Evolutionary conservation across 1,284 basidiomycete species (phyloP).

Genomic region (Boletus sp.): DNA sequence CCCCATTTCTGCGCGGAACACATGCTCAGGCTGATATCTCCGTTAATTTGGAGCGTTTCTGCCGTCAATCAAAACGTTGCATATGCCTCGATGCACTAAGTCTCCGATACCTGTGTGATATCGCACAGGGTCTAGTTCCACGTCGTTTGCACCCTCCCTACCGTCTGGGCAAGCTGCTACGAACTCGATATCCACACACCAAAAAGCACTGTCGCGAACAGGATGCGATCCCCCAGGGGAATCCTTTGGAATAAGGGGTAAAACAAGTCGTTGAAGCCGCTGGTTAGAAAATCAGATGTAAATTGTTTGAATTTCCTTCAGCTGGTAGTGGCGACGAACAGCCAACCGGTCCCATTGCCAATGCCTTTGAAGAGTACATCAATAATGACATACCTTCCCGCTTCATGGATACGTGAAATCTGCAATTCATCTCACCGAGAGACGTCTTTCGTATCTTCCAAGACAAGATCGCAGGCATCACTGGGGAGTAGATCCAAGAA

Average conservation of each 20-base stretch:
- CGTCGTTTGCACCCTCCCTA: background rate
- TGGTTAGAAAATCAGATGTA: background rate
- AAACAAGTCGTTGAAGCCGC: background rate
- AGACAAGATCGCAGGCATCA: too few species aligned
- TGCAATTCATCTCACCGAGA: constrained; percentile 6
- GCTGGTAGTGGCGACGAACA: background rate
- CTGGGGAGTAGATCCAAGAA: too few species aligned
- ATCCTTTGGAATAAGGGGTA: background rate
- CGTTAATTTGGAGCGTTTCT: background rate
- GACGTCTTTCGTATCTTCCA: too few species aligned
- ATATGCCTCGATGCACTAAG: background rate
- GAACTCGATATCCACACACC: background rate
- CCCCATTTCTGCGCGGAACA: too few species aligned
- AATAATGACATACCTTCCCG: constrained; percentile 1
- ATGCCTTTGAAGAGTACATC: too few species aligned
- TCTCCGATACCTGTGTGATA: background rate
- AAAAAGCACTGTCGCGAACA: background rate
- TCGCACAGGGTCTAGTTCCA: background rate
- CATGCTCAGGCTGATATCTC: background rate
- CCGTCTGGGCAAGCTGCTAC: background rate
- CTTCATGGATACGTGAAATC: constrained; percentile 8
- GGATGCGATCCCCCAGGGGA: background rate
- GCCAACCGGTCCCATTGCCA: too few species aligned
- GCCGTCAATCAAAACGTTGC: background rate
- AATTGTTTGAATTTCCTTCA: background rate